These are phyloP conservation scores for Tuber indicum DNA, from an alignment of 495 filamentous ascomycete genomes.

Conservation along the genomic window DNA sequence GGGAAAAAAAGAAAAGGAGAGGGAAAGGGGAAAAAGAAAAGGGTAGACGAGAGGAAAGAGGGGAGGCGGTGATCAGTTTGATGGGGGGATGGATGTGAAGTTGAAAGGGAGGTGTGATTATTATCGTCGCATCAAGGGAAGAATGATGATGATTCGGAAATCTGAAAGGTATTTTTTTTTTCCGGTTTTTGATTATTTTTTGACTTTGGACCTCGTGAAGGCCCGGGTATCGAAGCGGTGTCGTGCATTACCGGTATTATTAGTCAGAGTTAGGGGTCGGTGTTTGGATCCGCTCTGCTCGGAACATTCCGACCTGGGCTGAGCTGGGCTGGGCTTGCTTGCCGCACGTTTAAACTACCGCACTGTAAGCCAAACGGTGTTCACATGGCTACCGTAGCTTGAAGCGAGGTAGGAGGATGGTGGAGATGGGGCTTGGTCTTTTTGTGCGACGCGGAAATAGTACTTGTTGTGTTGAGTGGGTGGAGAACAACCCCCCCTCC, in stretches of 20 bases:
- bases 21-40: not conserved
- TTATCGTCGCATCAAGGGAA: too few relatives aligned
- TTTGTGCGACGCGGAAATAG: not conserved
- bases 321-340: constrained; percentile 9
- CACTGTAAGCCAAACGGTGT: constrained; percentile 22
- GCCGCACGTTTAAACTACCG: constrained; percentile 23
- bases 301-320: constrained; percentile 34
- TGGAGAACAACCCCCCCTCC: not conserved
- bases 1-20: not conserved
- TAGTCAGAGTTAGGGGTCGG: constrained; percentile 21
- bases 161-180: not conserved
- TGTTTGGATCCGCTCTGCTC: constrained; percentile 26
- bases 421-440: constrained; percentile 9
- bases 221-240: constrained; percentile 28
- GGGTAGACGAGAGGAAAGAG: not conserved
- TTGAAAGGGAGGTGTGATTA: too few relatives aligned
- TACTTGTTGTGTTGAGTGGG: not conserved
- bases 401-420: not conserved
- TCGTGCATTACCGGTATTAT: constrained; percentile 11
- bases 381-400: constrained; percentile 3
- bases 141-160: not conserved
- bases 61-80: too few relatives aligned
- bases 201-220: constrained; percentile 27
- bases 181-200: constrained; percentile 7
- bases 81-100: too few relatives aligned